These are phyloP conservation scores for Lathyrus oleraceus DNA, from an alignment of 306 rosid species.

Conservation along the genomic window DNA sequence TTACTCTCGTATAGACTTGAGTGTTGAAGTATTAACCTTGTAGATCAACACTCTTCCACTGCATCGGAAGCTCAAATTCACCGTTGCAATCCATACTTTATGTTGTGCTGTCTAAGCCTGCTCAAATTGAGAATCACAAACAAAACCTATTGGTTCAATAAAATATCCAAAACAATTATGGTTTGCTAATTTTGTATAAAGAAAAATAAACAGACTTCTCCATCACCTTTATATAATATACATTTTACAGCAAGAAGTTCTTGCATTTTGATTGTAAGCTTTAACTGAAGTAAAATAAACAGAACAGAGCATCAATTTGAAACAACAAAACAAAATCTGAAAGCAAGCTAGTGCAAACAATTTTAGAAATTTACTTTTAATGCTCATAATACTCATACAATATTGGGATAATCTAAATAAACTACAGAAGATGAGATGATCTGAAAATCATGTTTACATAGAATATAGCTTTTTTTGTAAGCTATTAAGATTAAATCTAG, in stretches of 20 bases:
- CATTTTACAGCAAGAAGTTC: not conserved
- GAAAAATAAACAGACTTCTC: not conserved
- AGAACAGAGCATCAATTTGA: not conserved
- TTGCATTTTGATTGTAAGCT: not conserved
- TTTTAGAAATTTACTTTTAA: not conserved
- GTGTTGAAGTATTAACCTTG: too few relatives aligned
- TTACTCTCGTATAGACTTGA: too few relatives aligned
- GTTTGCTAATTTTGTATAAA: not conserved
- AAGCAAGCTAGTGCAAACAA: slow-evolving; percentile 18
- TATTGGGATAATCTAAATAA: slow-evolving; percentile 16
- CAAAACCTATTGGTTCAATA: not conserved
- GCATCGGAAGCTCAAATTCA: too few relatives aligned
- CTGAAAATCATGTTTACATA: slow-evolving; percentile 28
- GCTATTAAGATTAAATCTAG: slow-evolving; percentile 19
- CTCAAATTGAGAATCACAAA: not conserved
- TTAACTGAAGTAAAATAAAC: not conserved
- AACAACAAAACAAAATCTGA: not conserved
- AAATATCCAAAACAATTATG: not conserved
- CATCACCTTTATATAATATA: too few relatives aligned
- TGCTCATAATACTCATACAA: not conserved
- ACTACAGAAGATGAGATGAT: not conserved
- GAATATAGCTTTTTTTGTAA: slow-evolving; percentile 24
- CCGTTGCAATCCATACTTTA: not conserved
- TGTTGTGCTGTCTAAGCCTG: not conserved
- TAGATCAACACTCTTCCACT: too few relatives aligned